These are phyloP conservation scores for Diaporthe nobilis DNA, from an alignment of 2,329 filamentous ascomycete species.

Conservation along the genomic window DNA sequence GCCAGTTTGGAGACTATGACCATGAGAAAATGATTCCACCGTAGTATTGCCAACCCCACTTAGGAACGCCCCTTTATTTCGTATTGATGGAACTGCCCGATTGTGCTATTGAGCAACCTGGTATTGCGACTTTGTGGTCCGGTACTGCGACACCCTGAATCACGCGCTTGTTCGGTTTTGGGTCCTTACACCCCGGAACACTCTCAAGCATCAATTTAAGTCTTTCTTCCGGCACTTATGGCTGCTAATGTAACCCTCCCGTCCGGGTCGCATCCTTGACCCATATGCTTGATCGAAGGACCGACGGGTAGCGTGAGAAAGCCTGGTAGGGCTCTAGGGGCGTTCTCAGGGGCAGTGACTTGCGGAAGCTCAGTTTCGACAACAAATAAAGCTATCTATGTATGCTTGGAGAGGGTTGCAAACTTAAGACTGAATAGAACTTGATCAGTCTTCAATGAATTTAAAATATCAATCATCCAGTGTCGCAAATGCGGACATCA, in stretches of 20 bases:
- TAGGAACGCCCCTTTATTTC: background rate
- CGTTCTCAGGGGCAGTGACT: background rate
- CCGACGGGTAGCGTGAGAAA: too few species aligned
- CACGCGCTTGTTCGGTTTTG: background rate
- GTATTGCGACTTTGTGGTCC: background rate
- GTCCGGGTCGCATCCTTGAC: background rate
- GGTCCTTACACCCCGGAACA: background rate
- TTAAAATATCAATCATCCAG: background rate
- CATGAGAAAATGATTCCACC: background rate
- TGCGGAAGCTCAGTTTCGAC: background rate
- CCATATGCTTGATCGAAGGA: background rate
- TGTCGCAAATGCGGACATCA: background rate
- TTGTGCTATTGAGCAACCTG: background rate
- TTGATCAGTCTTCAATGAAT: background rate
- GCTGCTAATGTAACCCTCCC: background rate
- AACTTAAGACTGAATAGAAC: background rate
- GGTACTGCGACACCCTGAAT: background rate
- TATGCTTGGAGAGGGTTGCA: background rate
- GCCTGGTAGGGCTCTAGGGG: background rate
- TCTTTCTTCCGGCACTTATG: background rate
- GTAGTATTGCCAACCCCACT: constrained; percentile 9
- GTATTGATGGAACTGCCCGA: background rate
- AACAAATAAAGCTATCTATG: background rate
- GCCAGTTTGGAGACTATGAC: background rate
- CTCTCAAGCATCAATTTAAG: background rate